These are phyloP conservation scores for Scleroderma citrinum DNA, from an alignment of 768 basidiomycete genomes.

Conservation along the genomic window DNA sequence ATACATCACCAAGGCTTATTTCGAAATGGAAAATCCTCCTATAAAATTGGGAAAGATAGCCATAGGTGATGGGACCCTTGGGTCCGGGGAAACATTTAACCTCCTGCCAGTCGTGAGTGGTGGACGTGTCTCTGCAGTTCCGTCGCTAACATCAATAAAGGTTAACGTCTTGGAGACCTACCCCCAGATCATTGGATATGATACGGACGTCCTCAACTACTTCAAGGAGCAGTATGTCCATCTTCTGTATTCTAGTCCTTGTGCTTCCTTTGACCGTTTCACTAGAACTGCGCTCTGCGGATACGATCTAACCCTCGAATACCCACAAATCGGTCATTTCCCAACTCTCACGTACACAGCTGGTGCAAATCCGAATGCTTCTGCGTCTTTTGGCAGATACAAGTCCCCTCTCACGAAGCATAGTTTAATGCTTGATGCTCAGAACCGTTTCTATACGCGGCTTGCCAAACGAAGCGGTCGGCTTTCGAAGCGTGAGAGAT, in stretches of 20 bases:
- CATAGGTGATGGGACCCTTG: conserved; percentile 64
- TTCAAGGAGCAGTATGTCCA: conserved; percentile 59
- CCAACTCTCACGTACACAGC: conserved; percentile 26
- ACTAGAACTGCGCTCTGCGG: conserved; percentile 56
- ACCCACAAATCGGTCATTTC: conserved; percentile 54
- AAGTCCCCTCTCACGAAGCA: conserved; percentile 14
- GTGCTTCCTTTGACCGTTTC: background rate
- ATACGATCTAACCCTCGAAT: conserved; percentile 61
- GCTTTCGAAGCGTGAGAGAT: conserved; percentile 20
- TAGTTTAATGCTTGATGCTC: conserved; percentile 16
- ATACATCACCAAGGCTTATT: conserved; percentile 70
- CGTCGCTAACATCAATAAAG: background rate
- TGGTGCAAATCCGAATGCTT: conserved; percentile 10
- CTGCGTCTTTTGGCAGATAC: conserved; percentile 9
- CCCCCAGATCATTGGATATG: conserved; percentile 72
- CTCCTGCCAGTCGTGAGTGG: conserved; percentile 39
- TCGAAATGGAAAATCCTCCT: conserved; percentile 55
- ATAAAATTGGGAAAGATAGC: conserved; percentile 62
- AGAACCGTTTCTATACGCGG: conserved; percentile 15
- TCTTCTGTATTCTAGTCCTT: background rate
- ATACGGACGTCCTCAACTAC: conserved; percentile 58
- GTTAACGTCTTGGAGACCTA: conserved; percentile 64
- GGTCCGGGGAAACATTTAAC: conserved; percentile 44
- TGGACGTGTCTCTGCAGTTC: background rate
- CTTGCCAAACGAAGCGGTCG: conserved; percentile 18